Evolutionary conservation across 148 eudicot genomes (phyloP), one percentile per base, ranked within the genome.

Genomic region (Gaultheria prostrata): DNA sequence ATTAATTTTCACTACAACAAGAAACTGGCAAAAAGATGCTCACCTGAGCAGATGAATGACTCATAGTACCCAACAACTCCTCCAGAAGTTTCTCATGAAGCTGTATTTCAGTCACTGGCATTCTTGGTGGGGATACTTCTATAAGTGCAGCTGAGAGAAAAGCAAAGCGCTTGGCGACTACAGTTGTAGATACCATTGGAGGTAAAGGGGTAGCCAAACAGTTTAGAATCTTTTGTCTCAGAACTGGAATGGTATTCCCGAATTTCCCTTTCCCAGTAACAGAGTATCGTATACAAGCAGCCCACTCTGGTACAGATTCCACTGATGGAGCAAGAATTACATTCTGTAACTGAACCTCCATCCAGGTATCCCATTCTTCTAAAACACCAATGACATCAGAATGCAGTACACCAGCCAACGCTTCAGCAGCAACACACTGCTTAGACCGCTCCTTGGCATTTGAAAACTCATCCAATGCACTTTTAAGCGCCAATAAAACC

Each of bases 371-470:
- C 99, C 99, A 97, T 86, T 90, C 98, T 85, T 92, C 94, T 89
- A 84, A 85, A 57, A 97, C 93, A 82, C 98, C 98, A 39, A 77
- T 61, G 56, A 93, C 96, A 93, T 97, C 99, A 85, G 98, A 93
- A 92, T 97, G 98, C 82, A 97, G 89, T 85, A 93, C 83, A 70
- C 99, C 99, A 77, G 98, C 95, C 87, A 93, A 88, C 83, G 93
- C 98, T 89, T 95, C 99, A 82, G 99, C 98, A 79, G 99, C 99
- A 89, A 97, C 98, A 90, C 99, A 95, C 87, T 93, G 99, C 88
- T 95, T 97, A 69, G 99, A 89, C 88, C 98, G 93, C 89, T 97
- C 99, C 88, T 94, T 91, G 56, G 98, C 91, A 87, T 83, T 92
- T 83, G 94, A 86, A 87, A 93, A 93, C 87, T 93, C 98, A 85